Conservation (phyloP, 257 asterid species). For the Primulina huaijiensis region DNA sequence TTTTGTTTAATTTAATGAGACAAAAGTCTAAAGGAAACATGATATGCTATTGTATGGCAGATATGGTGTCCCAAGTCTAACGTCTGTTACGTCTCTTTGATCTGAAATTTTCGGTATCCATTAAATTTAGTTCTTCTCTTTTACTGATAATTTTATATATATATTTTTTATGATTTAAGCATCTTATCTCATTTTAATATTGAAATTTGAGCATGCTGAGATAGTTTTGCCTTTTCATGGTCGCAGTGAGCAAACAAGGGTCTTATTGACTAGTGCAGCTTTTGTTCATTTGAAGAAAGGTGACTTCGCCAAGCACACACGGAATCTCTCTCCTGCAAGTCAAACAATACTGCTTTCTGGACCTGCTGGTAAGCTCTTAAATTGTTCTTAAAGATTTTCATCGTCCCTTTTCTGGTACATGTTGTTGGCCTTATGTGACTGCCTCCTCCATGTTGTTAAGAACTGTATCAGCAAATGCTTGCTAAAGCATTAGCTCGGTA, state of each 20-base stretch:
- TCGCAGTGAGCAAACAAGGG: slow-evolving; percentile 68
- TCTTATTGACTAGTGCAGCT: slow-evolving; percentile 69
- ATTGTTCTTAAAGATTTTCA: slow-evolving; percentile 5
- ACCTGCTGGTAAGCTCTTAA: slow-evolving; percentile 51
- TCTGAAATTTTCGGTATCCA: no score
- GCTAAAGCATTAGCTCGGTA: slow-evolving; percentile 80
- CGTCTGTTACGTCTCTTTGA: no score
- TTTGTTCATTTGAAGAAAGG: slow-evolving; percentile 63
- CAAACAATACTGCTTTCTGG: slow-evolving; percentile 81
- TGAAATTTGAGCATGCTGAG: slow-evolving; percentile 14
- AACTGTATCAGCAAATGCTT: slow-evolving; percentile 74
- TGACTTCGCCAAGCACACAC: slow-evolving; percentile 53
- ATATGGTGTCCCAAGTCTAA: no score
- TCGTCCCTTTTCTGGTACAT: not conserved
- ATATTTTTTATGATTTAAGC: not conserved
- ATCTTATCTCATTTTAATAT: not conserved
- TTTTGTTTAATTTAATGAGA: no score
- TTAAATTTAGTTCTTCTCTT: not conserved
- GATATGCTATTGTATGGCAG: no score
- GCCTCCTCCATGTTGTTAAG: slow-evolving; percentile 33
- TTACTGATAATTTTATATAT: not conserved
- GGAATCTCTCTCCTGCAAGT: slow-evolving; percentile 87
- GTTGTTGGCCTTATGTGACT: slow-evolving; percentile 16
- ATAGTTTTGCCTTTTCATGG: slow-evolving; percentile 14
- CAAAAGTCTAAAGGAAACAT: no score